A percentile compares a stretch with the other conserved stretches of the same genome.
phyloP scores from a whole-genome alignment of 2,329 filamentous ascomycete species.

The Hypoxylon sp. region DNA sequence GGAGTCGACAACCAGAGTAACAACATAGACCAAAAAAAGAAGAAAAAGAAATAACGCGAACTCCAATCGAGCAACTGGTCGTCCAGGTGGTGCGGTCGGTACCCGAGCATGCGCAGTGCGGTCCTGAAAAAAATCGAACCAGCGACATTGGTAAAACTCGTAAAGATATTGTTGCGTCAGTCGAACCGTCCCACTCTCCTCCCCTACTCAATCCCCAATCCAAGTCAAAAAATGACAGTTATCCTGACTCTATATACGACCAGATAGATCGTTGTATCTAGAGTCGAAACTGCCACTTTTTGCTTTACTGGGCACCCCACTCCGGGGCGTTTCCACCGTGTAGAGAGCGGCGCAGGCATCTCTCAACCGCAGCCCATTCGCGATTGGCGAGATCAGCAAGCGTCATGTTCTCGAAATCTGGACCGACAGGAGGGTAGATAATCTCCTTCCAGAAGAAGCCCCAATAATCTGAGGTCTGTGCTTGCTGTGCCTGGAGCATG shows the following conservation, averaged over 20 bases:
- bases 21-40: background rate
- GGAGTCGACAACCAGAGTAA: background rate
- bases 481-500: conserved; percentile 54
- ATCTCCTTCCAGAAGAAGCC: conserved; percentile 68
- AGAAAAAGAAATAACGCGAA: no score
- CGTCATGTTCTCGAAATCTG: conserved; percentile 63
- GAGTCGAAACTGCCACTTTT: background rate
- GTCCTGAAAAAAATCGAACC: background rate
- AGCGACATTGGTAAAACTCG: background rate
- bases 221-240: background rate
- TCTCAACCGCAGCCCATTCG: conserved; percentile 67
- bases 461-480: conserved; percentile 62
- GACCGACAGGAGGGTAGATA: conserved; percentile 57
- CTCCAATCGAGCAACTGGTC: background rate
- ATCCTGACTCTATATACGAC: background rate
- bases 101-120: background rate
- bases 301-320: background rate
- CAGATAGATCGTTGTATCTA: background rate
- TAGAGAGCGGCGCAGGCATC: conserved; percentile 58
- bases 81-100: background rate
- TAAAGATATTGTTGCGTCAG: background rate
- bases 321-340: no score
- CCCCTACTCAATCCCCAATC: background rate
- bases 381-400: conserved; percentile 61
- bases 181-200: no score